A percentile compares a stretch with the other conserved stretches of the same genome.
phyloP scores from a whole-genome alignment of 2,329 filamentous ascomycete species.

The Parastagonospora avenae region DNA sequence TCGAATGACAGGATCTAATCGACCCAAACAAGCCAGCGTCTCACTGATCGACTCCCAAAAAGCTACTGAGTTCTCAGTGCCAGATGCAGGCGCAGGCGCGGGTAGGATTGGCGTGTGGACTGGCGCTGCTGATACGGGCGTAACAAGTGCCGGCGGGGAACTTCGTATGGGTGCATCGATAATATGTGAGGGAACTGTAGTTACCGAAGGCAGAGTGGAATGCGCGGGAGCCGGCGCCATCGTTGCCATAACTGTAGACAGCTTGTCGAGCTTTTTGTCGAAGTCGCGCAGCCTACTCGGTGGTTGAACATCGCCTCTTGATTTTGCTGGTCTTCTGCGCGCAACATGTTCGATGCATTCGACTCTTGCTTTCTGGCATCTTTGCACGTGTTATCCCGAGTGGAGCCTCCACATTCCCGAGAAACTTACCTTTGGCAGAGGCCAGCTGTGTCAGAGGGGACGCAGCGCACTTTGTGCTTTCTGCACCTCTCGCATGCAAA shows the following conservation, averaged over 20 bases:
- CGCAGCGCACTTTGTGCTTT: conserved; percentile 45
- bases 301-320: conserved; percentile 30
- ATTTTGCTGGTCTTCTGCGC: conserved; percentile 42
- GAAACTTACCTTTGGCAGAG: conserved; percentile 42
- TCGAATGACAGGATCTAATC: conserved; percentile 39
- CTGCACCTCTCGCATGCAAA: conserved; percentile 46
- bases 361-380: conserved; percentile 44
- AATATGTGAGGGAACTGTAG: conserved; percentile 27
- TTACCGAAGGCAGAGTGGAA: conserved; percentile 30
- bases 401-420: conserved; percentile 10
- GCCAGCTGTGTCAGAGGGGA: conserved; percentile 37
- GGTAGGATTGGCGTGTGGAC: conserved; percentile 25
- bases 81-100: conserved; percentile 22
- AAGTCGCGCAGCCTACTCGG: conserved; percentile 40
- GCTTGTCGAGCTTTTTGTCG: conserved; percentile 41
- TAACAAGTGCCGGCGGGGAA: conserved; percentile 15
- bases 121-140: conserved; percentile 19
- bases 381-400: conserved; percentile 41
- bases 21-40: conserved; percentile 35
- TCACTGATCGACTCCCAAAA: conserved; percentile 45
- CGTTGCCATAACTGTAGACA: conserved; percentile 39
- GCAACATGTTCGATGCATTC: conserved; percentile 46
- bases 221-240: conserved; percentile 29
- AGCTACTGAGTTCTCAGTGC: conserved; percentile 28
- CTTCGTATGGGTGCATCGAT: conserved; percentile 27